Evolutionary conservation across 2,329 filamentous ascomycete genomes (phyloP).

Genomic region (Xylariaceae sp.): DNA sequence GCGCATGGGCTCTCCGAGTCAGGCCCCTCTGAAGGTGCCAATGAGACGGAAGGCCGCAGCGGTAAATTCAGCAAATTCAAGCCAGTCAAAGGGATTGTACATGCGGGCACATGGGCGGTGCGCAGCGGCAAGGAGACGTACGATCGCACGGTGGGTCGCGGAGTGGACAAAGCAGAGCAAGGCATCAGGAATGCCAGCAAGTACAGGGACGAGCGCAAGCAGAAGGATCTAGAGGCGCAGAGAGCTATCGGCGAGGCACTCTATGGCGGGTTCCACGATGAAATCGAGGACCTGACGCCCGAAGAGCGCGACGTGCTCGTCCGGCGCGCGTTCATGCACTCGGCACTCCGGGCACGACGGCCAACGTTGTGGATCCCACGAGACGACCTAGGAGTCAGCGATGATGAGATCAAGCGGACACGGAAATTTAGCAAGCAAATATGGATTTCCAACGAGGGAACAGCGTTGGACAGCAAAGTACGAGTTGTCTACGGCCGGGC

Average conservation of each 20-base stretch:
- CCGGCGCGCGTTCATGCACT: slow-evolving; percentile 85
- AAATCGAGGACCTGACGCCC: slow-evolving; percentile 89
- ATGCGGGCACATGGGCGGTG: slow-evolving; percentile 46
- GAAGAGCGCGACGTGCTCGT: slow-evolving; percentile 84
- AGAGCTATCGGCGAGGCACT: slow-evolving; percentile 72
- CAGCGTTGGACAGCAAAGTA: slow-evolving; percentile 77
- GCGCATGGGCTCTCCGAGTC: slow-evolving; percentile 38
- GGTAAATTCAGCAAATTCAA: slow-evolving; percentile 32
- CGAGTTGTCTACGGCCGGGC: slow-evolving; percentile 80
- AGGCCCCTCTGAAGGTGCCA: slow-evolving; percentile 28
- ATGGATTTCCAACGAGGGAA: slow-evolving; percentile 93
- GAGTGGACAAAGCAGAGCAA: slow-evolving; percentile 39
- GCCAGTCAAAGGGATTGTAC: slow-evolving; percentile 43
- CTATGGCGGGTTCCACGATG: slow-evolving; percentile 83
- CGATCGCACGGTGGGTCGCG: slow-evolving; percentile 43
- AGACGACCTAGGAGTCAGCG: slow-evolving; percentile 84
- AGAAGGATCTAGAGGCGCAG: slow-evolving; percentile 68
- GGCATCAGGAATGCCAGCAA: slow-evolving; percentile 40
- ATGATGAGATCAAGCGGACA: slow-evolving; percentile 83
- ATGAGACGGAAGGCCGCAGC: slow-evolving; percentile 23
- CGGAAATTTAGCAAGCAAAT: slow-evolving; percentile 72
- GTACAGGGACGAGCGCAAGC: slow-evolving; percentile 47
- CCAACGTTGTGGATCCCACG: slow-evolving; percentile 92
- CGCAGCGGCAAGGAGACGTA: slow-evolving; percentile 47
- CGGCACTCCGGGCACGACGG: slow-evolving; percentile 75